Base-by-base conservation (phyloP, 1,284 basidiomycete genomes). In the Hemileia vastatrix region DNA sequence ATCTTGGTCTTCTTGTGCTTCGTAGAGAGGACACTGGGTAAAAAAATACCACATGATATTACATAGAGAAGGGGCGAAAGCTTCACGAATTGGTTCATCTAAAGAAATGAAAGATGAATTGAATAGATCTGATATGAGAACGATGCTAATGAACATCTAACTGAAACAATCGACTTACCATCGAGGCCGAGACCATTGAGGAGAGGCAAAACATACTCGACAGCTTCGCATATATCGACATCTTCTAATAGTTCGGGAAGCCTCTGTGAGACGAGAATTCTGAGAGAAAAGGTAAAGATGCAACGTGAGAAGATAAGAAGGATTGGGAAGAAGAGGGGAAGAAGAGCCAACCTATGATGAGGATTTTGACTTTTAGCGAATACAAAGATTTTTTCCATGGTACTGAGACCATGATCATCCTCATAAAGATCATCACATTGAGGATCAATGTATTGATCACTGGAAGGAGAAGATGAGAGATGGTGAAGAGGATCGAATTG, bases 11-110 rank as follows among this genome's bases (percentile, higher is more conserved):
- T 40, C 18, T 49, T 49, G 18, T 3, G 24, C 3, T 49, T 49
- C 48, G 19, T 15, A 49, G 8, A 61, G 23, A 3, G 40, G 36
- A 54, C 58, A 61, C 48, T 48, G 53, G 31, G 51, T 61, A 21
- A 61, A 61, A 18, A 44, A 61, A 33, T 61, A 61, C 58, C 58
- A 61, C 58, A 61, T 61, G 44, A 61, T 61, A 45, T 61, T 61
- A 48, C 58, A 61, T 2, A 61, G 27, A n/a, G 58, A 61, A 45
- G 58, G 58, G 6, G 51, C 36, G 49, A 61, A 50, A 33, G 52
- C 58, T 54, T 61, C 58, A 31, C 58, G 58, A 48, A 61, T 49
- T 2, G 40, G 48, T 61, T 61, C 58, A 47, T 61, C 58, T 61
- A 11, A 3, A 48, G 8, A 18, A 48, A 45, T 48, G 32, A 11